Conservation (phyloP, 257 asterid genomes). For the Gentiana dahurica region DNA sequence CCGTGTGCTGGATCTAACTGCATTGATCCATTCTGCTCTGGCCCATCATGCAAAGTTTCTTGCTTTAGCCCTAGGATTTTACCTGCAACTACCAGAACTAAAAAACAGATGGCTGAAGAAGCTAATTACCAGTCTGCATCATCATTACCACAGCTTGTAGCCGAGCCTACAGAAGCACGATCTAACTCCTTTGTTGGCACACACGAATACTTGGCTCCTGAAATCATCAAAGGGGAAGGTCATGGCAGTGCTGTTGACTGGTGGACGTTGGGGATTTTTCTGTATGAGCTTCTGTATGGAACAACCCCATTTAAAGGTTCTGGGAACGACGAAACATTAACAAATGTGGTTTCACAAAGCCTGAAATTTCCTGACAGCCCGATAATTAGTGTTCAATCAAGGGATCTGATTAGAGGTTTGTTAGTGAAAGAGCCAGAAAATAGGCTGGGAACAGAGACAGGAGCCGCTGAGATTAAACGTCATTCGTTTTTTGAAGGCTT, state of each 20-base stretch:
- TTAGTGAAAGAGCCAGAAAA: constrained; percentile 72
- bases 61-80: constrained; percentile 75
- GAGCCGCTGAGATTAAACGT: constrained; percentile 88
- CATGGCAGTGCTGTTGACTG: constrained; percentile 95
- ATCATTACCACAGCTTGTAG: constrained; percentile 65
- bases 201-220: constrained; percentile 91
- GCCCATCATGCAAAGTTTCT: constrained; percentile 78
- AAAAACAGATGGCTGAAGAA: constrained; percentile 35
- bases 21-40: constrained; percentile 85
- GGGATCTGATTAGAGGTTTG: constrained; percentile 70
- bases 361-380: constrained; percentile 75
- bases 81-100: constrained; percentile 38
- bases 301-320: constrained; percentile 80
- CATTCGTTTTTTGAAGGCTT: constrained; percentile 83
- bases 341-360: constrained; percentile 62
- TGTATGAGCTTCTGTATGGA: constrained; percentile 82
- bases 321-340: constrained; percentile 72
- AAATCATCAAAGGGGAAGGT: constrained; percentile 90
- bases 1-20: constrained; percentile 87
- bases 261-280: constrained; percentile 90
- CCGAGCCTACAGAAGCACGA: constrained; percentile 88
- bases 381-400: constrained; percentile 62
- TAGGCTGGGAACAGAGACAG: constrained; percentile 66
- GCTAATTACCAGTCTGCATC: constrained; percentile 27
- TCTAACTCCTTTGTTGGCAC: constrained; percentile 95